Base-by-base conservation (phyloP, 2,329 filamentous ascomycete species). In the Byssochlamys sp. region DNA sequence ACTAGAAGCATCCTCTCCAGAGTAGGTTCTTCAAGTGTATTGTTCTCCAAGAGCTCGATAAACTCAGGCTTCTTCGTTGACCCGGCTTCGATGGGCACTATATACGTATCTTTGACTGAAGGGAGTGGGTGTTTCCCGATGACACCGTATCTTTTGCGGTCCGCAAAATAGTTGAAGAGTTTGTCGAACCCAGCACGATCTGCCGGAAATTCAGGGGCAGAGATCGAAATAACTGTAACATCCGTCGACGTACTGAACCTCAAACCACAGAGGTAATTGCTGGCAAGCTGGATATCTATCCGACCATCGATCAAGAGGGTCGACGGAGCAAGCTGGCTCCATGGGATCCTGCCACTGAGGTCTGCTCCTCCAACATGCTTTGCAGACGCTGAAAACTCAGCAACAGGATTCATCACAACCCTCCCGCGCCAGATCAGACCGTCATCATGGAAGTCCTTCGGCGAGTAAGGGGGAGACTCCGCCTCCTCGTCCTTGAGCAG, bases 191-290 rank as follows among this genome's bases (percentile, higher is more conserved):
- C 81, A 5, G 79, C 73, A 29, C 79, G 78, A 1, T 84, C 82
- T 0, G 78, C 77, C 4, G 77, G 73, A 3, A 85, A 79, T 25
- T 86, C 84, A 1, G 85, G 82, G 1, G 81, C 78, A 19, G 81
- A 81, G 33, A 97, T 75, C 51, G 85, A 84, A 24, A 95, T 83
- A 25, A 97, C 88, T 1, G 90, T 82, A 4, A 99, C 85, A 67
- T 97, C 94, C 1, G 89, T 91, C 54, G 85, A 85, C 55, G 83
- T 82, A 69, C 88, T 92, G 71, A 89, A 95, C 11, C 90, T 85
- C 60, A 97, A 79, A 54, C 90, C 86, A 68, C 90, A 94, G 0
- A 99, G 84, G 67, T 99, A 99, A 60, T 95, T 90, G 57, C 91
- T 90, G 10, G 92, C 94, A 62, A 87, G 88, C 59, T 87, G 82